Evolutionary conservation across 1,284 basidiomycete genomes (phyloP), one percentile per base, ranked within the genome.

Genomic region (Naganishia liquefaciens): DNA sequence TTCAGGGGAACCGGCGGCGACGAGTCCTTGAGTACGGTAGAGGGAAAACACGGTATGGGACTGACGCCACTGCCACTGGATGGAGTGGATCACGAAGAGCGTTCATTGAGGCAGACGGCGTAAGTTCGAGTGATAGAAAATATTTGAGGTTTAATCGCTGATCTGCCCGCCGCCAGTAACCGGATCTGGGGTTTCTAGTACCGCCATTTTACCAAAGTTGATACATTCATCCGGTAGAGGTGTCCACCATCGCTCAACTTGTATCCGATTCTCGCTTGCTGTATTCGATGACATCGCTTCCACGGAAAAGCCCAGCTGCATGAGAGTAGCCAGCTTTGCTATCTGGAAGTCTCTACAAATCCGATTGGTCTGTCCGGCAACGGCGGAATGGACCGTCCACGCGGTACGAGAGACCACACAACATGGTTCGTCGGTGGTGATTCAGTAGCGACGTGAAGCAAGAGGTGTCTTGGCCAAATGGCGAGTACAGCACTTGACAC

Each of bases 1-100:
- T 89, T 88, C 71, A 64, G 74, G 0, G 84, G 83, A 1, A 81
- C 85, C 6, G 85, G 78, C 0, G 78, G 71, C 0, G 69, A 74
- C 0, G 76, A 76, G 1, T 83, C 87, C 65, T 74, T 88, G 42
- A 65, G 75, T 17, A 78, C 75, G 46, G 71, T 78, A 0, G 71
- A 80, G n/a, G 87, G 83, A 7, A 80, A 80, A 68, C 77, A 73
- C 53, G 86, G 85, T 0, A 76, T 79, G 74, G 78, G 77, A 6
- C 61, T 79, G 21, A 70, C 65, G 39, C 52, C 71, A 6, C 75
- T 77, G 52, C 30, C 27, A 39, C 40, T 65, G 27, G 47, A 61
- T 25, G 64, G 28, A 15, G 69, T 70, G 7, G 19, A 75, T 6
- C 39, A 19, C n/a, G 50, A 37, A 40, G 60, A 57, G 23, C 54